phyloP scores from a whole-genome alignment of 1,139 yeast genomes.

The Yamadazyma diospyri region DNA sequence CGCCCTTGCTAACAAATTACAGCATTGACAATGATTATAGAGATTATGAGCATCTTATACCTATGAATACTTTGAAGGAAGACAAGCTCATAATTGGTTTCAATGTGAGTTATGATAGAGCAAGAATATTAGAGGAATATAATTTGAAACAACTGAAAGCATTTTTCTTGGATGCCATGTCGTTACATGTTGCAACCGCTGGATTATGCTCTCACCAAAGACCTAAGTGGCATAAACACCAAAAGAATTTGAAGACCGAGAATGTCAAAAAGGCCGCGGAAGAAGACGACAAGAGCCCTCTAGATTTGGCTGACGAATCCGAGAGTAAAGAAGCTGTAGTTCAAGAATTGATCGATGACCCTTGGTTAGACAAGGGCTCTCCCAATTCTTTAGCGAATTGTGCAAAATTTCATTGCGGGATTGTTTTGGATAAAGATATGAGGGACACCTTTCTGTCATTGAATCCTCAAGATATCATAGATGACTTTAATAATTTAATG shows the following conservation, averaged over 20 bases:
- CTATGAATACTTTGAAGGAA: slow-evolving; percentile 50
- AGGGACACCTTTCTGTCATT: slow-evolving; percentile 62
- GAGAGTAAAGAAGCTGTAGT: slow-evolving; percentile 12
- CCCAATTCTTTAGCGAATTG: slow-evolving; percentile 81
- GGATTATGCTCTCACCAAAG: slow-evolving; percentile 95
- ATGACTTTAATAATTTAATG: slow-evolving; percentile 59
- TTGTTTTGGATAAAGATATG: slow-evolving; percentile 59
- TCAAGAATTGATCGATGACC: slow-evolving; percentile 46
- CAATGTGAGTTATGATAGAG: slow-evolving; percentile 88
- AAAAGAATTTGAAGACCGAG: slow-evolving; percentile 29
- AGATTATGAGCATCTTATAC: slow-evolving; percentile 67
- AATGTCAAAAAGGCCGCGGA: slow-evolving; percentile 16
- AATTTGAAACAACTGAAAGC: slow-evolving; percentile 61
- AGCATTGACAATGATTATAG: slow-evolving; percentile 24
- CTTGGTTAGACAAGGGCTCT: slow-evolving; percentile 78
- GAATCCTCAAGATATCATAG: slow-evolving; percentile 53
- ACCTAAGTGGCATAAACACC: slow-evolving; percentile 69
- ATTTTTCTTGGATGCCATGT: slow-evolving; percentile 87
- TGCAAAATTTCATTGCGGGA: slow-evolving; percentile 73
- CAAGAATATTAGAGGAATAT: slow-evolving; percentile 83
- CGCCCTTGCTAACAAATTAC: slow-evolving; percentile 59
- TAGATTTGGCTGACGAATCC: slow-evolving; percentile 1
- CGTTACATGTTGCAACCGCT: slow-evolving; percentile 83
- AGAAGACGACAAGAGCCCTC: slow-evolving; percentile 25
- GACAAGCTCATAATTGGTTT: slow-evolving; percentile 78